Percentiles rank a stretch among this genome's conserved stretches.
Conservation (phyloP, 108 stramenopile genomes). For the Pseudonitzschia multiseries region DNA sequence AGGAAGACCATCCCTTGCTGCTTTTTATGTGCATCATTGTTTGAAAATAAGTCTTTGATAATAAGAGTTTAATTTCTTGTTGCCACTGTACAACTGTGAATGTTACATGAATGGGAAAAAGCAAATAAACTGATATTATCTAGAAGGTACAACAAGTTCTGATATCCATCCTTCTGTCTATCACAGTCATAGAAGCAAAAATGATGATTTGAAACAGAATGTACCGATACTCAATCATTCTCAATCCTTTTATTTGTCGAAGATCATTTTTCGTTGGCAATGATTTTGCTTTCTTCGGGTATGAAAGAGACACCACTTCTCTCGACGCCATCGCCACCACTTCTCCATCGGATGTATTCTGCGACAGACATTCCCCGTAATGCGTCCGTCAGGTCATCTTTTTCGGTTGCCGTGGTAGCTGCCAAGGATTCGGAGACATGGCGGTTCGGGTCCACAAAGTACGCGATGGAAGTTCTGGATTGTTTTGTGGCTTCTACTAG, state of each 20-base stretch:
- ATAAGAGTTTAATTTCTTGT: no score
- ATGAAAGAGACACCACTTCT: conserved; percentile 63
- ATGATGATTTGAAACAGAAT: no score
- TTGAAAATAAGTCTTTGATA: no score
- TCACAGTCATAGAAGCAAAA: no score
- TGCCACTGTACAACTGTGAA: no score
- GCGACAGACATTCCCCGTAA: conserved; percentile 40
- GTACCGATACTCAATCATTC: neutral
- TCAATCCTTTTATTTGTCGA: neutral
- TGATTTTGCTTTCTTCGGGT: conserved; percentile 16
- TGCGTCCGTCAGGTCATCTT: conserved; percentile 1
- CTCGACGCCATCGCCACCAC: conserved; percentile 45
- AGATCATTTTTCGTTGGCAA: neutral
- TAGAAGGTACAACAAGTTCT: no score
- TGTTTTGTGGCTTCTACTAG: neutral
- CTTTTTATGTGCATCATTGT: no score
- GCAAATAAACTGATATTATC: no score
- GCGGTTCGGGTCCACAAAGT: conserved; percentile 68
- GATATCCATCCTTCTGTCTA: no score
- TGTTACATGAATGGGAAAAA: no score
- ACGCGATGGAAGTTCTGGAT: conserved; percentile 59
- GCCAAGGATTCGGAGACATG: conserved; percentile 34
- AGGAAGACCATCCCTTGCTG: no score
- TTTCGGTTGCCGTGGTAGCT: neutral
- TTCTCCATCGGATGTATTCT: conserved; percentile 68